phyloP scores from a whole-genome alignment of 768 basidiomycete genomes.

The Coprinopsis marcescibilis region DNA sequence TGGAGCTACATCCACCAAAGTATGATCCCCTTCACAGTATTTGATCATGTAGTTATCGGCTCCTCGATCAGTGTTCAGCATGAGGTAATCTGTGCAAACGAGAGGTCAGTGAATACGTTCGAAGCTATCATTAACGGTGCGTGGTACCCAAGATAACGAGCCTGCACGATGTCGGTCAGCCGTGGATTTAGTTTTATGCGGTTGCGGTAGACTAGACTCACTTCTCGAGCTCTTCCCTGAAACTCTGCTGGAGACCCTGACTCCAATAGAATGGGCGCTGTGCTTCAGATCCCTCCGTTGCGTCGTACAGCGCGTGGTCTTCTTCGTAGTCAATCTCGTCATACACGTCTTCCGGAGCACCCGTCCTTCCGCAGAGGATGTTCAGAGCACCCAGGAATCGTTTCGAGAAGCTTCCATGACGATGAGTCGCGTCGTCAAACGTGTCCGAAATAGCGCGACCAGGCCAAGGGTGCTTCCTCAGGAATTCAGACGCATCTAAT shows the following conservation, averaged over 20 bases:
- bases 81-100: slow-evolving; percentile 63
- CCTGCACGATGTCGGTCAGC: slow-evolving; percentile 28
- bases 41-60: slow-evolving; percentile 94
- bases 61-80: slow-evolving; percentile 87
- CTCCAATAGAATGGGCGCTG: slow-evolving; percentile 80
- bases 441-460: slow-evolving; percentile 80
- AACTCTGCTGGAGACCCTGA: slow-evolving; percentile 67
- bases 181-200: neutral
- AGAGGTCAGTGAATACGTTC: slow-evolving; percentile 2
- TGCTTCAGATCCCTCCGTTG: slow-evolving; percentile 49
- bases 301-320: slow-evolving; percentile 63
- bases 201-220: slow-evolving; percentile 25
- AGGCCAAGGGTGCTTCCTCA: slow-evolving; percentile 84
- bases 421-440: slow-evolving; percentile 78
- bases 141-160: slow-evolving; percentile 75
- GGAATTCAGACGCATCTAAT: slow-evolving; percentile 83
- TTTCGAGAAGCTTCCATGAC: slow-evolving; percentile 64
- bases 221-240: slow-evolving; percentile 87
- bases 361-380: slow-evolving; percentile 82
- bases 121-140: slow-evolving; percentile 3
- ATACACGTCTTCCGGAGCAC: slow-evolving; percentile 60
- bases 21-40: slow-evolving; percentile 77
- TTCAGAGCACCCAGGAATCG: slow-evolving; percentile 63
- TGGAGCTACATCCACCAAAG: slow-evolving; percentile 76
- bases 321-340: slow-evolving; percentile 76